phyloP scores from a whole-genome alignment of 192 early-diverging fungal species.

The Entomortierella lignicola region DNA sequence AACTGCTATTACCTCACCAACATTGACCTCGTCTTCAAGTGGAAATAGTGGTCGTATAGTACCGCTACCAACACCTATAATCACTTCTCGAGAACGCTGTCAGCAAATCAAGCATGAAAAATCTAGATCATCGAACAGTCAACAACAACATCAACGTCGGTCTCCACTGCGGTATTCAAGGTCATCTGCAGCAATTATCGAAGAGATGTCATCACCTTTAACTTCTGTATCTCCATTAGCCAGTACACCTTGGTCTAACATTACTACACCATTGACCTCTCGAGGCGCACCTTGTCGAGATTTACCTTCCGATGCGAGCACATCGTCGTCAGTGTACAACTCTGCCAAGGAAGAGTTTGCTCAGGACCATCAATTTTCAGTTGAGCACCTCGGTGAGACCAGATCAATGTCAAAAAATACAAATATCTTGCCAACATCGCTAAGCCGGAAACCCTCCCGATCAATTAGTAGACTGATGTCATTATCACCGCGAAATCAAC shows the following conservation, averaged over 20 bases:
- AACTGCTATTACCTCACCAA: not conserved
- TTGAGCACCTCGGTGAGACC: not conserved
- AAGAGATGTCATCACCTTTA: not conserved
- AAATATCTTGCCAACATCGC: not conserved
- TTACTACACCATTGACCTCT: conserved; percentile 3
- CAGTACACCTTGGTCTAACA: not conserved
- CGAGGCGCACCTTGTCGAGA: too few species aligned
- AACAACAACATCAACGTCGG: not conserved
- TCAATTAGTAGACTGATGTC: not conserved
- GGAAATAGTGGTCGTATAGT: not conserved
- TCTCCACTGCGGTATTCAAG: not conserved
- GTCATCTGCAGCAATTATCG: not conserved
- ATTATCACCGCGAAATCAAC: conserved; percentile 1
- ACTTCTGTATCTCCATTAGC: not conserved
- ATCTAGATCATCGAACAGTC: not conserved
- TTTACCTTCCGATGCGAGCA: not conserved
- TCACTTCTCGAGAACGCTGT: conserved; percentile 22
- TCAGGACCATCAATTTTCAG: not conserved
- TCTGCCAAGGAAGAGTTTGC: conserved; percentile 23
- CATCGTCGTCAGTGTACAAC: not conserved
- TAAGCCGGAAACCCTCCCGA: not conserved
- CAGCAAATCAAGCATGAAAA: conserved; percentile 4
- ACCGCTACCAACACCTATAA: conserved; percentile 11
- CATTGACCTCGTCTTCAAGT: not conserved
- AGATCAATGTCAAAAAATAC: not conserved